phyloP scores from a whole-genome alignment of 1,284 basidiomycete species.

The Neolentinus lepideus region DNA sequence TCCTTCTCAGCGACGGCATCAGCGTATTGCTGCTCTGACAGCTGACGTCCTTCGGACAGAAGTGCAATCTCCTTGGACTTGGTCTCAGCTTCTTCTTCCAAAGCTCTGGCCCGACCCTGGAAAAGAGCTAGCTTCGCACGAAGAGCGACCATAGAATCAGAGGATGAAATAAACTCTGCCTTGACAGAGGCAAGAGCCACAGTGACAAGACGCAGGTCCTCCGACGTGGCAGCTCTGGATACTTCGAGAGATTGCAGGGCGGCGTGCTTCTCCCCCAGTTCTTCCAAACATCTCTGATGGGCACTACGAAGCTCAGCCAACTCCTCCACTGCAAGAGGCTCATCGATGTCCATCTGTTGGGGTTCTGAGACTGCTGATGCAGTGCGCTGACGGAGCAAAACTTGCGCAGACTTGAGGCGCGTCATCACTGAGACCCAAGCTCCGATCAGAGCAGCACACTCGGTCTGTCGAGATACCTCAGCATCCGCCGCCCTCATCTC shows the following conservation, averaged over 20 bases:
- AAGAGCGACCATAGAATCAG: neutral
- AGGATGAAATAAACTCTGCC: neutral
- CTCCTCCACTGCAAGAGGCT: neutral
- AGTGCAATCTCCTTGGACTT: neutral
- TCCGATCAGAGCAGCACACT: constrained; percentile 10
- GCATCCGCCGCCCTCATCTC: constrained; percentile 28
- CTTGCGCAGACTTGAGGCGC: neutral
- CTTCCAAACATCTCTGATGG: neutral
- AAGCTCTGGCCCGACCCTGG: neutral
- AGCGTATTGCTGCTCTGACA: neutral
- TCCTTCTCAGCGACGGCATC: constrained; percentile 15
- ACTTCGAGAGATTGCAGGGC: neutral
- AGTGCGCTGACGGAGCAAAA: neutral
- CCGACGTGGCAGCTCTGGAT: neutral
- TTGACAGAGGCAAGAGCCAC: neutral
- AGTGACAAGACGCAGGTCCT: neutral
- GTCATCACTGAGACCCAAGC: neutral
- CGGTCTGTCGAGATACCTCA: constrained; percentile 22
- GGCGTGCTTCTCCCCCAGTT: neutral
- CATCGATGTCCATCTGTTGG: neutral
- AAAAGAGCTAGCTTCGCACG: neutral
- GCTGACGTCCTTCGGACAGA: neutral
- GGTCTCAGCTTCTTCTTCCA: neutral
- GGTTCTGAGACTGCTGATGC: neutral
- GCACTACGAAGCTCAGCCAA: neutral